Conservation (phyloP, 331 rosid genomes). For the Quercus tomentella region DNA sequence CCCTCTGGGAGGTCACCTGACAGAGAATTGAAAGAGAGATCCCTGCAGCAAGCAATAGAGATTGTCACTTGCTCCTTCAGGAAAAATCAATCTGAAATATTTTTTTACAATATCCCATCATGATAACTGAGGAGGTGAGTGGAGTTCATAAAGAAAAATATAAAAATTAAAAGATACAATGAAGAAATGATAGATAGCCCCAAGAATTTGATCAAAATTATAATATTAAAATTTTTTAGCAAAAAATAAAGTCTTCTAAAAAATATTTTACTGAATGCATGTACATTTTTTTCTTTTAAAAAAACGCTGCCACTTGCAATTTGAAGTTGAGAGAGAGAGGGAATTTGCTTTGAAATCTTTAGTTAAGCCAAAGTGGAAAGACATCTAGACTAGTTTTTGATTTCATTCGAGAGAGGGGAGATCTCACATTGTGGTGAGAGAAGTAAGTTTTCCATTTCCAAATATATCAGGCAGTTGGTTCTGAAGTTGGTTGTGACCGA, state of each 20-base stretch:
- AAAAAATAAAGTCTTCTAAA: not conserved
- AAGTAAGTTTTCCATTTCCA: conserved; percentile 47
- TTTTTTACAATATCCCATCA: not conserved
- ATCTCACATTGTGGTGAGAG: conserved; percentile 79
- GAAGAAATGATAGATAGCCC: not conserved
- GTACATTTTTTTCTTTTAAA: no score
- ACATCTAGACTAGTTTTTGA: conserved; percentile 6
- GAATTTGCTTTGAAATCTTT: not conserved
- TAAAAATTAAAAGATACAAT: not conserved
- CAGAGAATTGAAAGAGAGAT: conserved; percentile 75
- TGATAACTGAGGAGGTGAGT: not conserved
- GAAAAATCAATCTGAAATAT: not conserved
- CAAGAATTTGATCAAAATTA: not conserved
- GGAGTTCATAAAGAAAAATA: not conserved
- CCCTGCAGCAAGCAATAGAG: conserved; percentile 58
- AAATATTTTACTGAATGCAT: not conserved
- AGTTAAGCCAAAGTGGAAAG: conserved; percentile 15
- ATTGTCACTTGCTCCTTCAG: conserved; percentile 6
- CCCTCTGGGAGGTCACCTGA: conserved; percentile 78
- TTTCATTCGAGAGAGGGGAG: conserved; percentile 20
- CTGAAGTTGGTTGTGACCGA: conserved; percentile 87
- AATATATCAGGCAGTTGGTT: conserved; percentile 48
- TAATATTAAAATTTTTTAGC: no score
- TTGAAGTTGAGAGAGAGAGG: not conserved
- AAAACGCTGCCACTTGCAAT: not conserved